Percentiles rank a stretch among this genome's conserved stretches.
Evolutionary conservation across 805 yeast species (phyloP).

Genomic region (Sugiyamaella smithiae): DNA sequence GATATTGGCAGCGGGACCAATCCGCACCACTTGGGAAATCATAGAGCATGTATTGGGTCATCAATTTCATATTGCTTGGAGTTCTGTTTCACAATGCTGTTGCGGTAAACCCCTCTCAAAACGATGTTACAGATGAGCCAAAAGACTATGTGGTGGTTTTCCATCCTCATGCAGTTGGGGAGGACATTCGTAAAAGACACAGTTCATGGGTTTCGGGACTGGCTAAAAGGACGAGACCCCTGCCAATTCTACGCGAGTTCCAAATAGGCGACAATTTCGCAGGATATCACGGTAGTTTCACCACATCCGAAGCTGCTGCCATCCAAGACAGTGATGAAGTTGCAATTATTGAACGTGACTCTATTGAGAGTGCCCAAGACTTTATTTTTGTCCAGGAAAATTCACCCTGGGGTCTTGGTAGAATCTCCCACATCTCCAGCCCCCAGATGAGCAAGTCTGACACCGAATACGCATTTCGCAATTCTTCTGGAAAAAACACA

Average conservation of each 20-base stretch:
- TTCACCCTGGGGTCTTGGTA: conserved; percentile 93
- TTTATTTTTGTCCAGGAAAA: conserved; percentile 64
- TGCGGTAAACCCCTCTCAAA: too few relatives aligned
- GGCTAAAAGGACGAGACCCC: conserved; percentile 1
- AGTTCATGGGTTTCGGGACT: conserved; percentile 17
- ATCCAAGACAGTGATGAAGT: conserved; percentile 53
- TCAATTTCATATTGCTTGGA: too few relatives aligned
- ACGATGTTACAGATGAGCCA: background rate
- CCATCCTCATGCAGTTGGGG: conserved; percentile 1
- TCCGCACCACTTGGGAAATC: too few relatives aligned
- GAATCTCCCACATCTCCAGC: conserved; percentile 75
- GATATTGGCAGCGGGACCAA: too few relatives aligned
- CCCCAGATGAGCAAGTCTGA: conserved; percentile 64
- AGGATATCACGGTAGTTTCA: conserved; percentile 48
- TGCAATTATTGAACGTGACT: conserved; percentile 65
- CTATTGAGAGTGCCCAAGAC: conserved; percentile 61
- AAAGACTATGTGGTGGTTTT: conserved; percentile 22
- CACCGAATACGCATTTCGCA: conserved; percentile 70
- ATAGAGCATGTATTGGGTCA: too few relatives aligned
- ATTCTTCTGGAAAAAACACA: conserved; percentile 76
- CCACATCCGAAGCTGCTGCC: conserved; percentile 42
- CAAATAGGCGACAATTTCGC: conserved; percentile 11
- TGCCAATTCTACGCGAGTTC: conserved; percentile 5
- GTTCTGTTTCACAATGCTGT: too few relatives aligned
- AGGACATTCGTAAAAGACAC: conserved; percentile 9